Conservation (phyloP, 1,139 yeast genomes). For the Kodamaea sp. region DNA sequence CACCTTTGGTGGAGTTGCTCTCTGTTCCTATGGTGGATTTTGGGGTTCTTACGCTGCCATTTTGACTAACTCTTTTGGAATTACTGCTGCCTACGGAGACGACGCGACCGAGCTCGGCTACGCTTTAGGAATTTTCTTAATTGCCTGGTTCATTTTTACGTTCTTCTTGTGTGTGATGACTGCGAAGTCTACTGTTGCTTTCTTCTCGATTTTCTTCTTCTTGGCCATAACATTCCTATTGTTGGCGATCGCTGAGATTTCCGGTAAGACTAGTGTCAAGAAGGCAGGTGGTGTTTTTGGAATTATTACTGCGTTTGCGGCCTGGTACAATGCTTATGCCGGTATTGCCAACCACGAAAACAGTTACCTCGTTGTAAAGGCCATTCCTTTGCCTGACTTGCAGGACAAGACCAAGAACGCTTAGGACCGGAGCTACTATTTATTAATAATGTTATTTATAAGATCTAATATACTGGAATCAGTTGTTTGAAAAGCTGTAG, state of each 20-base stretch:
- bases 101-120: conserved; percentile 32
- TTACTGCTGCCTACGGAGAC: conserved; percentile 54
- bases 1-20: conserved; percentile 89
- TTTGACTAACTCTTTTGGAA: conserved; percentile 72
- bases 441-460: background rate
- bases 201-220: conserved; percentile 65
- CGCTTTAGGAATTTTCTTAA: conserved; percentile 72
- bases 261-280: conserved; percentile 31
- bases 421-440: background rate
- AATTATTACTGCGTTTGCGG: conserved; percentile 71
- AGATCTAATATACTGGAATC: no score
- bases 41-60: conserved; percentile 86
- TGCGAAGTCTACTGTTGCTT: conserved; percentile 76
- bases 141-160: conserved; percentile 83
- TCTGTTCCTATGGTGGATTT: conserved; percentile 82
- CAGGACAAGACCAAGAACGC: conserved; percentile 21
- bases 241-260: conserved; percentile 59
- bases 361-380: conserved; percentile 61
- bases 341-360: conserved; percentile 78
- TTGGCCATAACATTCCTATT: conserved; percentile 68
- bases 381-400: conserved; percentile 47
- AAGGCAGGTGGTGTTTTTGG: conserved; percentile 85
- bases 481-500: no score
- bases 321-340: conserved; percentile 92
- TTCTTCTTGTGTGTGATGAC: conserved; percentile 67